These are phyloP conservation scores for Limnomonas spitsbergensis DNA, from an alignment of 139 green algal species.

Conservation along the genomic window DNA sequence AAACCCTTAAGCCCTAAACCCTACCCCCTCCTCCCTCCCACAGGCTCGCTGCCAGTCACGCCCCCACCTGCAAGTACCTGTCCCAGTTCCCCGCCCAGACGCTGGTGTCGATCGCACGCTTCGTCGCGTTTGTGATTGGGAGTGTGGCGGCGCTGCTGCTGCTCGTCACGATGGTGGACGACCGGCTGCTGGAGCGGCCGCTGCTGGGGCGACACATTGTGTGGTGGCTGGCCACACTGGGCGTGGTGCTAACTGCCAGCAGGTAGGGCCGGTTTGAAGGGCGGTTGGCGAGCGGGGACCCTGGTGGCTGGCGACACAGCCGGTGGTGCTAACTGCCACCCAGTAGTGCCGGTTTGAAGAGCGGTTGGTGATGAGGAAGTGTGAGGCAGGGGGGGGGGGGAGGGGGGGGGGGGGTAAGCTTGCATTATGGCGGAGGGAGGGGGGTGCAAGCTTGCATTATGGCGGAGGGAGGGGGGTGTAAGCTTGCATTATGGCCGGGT, in stretches of 20 bases:
- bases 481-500: too few species aligned
- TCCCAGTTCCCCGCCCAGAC: conserved; percentile 85
- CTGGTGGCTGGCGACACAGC: conserved; percentile 77
- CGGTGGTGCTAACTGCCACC: conserved; percentile 66
- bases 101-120: conserved; percentile 40
- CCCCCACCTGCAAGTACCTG: conserved; percentile 78
- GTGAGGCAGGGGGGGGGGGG: too few species aligned
- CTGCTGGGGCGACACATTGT: conserved; percentile 68
- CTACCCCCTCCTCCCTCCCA: too few species aligned
- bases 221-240: conserved; percentile 78
- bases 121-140: conserved; percentile 59
- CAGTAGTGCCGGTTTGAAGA: too few species aligned
- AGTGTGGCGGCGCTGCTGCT: conserved; percentile 85
- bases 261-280: conserved; percentile 11
- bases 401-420: too few species aligned
- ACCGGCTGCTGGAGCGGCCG: conserved; percentile 74
- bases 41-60: conserved; percentile 71
- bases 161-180: conserved; percentile 66
- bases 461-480: too few species aligned
- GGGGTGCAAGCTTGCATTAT: too few species aligned
- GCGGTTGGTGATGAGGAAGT: too few species aligned
- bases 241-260: conserved; percentile 67
- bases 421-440: too few species aligned
- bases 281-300: conserved; percentile 60
- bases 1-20: too few species aligned